Conservation (phyloP, 129 eudicot species). For the Apium graveolens region DNA sequence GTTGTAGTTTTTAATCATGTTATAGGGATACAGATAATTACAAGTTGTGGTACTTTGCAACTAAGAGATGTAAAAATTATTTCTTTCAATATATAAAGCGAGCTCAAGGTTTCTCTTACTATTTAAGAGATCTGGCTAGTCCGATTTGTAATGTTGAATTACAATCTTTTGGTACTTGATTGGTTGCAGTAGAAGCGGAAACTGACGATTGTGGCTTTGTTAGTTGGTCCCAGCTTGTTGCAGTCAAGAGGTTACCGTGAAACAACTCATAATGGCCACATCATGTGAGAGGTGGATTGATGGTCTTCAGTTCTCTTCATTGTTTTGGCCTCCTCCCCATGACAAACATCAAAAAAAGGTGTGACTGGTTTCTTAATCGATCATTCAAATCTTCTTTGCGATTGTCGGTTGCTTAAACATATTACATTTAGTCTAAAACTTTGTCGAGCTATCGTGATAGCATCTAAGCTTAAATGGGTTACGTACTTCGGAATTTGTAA, state of each 20-base stretch:
- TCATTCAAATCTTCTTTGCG: background rate
- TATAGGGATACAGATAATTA: constrained; percentile 27
- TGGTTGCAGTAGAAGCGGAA: constrained; percentile 38
- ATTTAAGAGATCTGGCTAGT: constrained; percentile 20
- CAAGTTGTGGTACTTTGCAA: constrained; percentile 8
- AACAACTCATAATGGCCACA: constrained; percentile 43
- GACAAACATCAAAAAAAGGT: constrained; percentile 79
- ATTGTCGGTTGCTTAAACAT: background rate
- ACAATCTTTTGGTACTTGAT: constrained; percentile 48
- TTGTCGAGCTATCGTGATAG: background rate
- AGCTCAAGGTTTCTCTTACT: constrained; percentile 28
- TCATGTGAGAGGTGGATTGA: constrained; percentile 84
- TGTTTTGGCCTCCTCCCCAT: constrained; percentile 92
- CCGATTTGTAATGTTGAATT: constrained; percentile 38
- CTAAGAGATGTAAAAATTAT: constrained; percentile 25
- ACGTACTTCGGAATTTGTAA: background rate
- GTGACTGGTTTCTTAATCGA: background rate
- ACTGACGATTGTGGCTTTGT: constrained; percentile 30
- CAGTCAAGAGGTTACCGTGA: constrained; percentile 10
- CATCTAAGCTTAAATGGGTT: background rate
- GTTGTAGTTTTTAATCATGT: background rate
- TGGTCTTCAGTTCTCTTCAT: constrained; percentile 73
- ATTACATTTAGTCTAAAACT: background rate
- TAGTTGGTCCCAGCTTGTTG: constrained; percentile 21
- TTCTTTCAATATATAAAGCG: constrained; percentile 14